phyloP scores from a whole-genome alignment of 179 eudicot genomes.

The Beta corolliflora region DNA sequence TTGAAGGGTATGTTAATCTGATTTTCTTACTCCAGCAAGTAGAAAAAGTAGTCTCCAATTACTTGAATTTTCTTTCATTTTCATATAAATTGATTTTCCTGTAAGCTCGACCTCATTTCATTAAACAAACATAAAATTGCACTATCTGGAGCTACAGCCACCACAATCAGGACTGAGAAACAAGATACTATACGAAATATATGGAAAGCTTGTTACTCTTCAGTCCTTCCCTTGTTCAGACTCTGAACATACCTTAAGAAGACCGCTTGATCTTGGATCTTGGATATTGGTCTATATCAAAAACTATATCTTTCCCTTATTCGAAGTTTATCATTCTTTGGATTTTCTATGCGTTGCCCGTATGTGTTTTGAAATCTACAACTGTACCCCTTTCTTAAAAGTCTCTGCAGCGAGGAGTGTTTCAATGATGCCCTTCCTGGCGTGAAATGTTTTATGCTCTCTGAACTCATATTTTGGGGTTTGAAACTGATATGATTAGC shows the following conservation, averaged over 20 bases:
- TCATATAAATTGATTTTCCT: not conserved
- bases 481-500: no score
- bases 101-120: not conserved
- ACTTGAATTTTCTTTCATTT: not conserved
- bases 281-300: not conserved
- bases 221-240: not conserved
- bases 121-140: not conserved
- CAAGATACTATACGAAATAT: not conserved
- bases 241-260: not conserved
- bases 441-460: no score
- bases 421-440: no score
- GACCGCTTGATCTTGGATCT: not conserved
- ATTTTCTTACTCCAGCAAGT: conserved; percentile 9
- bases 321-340: no score
- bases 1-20: conserved; percentile 70
- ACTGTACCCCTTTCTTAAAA: no score
- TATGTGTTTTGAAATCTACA: no score
- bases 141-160: not conserved
- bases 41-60: not conserved
- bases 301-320: not conserved
- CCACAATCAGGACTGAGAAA: not conserved
- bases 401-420: no score
- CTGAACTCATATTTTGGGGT: no score
- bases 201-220: not conserved
- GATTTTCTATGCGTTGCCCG: no score